Base-by-base conservation (phyloP, 73 alveolate genomes). In the Vitrella brassicaformis region DNA sequence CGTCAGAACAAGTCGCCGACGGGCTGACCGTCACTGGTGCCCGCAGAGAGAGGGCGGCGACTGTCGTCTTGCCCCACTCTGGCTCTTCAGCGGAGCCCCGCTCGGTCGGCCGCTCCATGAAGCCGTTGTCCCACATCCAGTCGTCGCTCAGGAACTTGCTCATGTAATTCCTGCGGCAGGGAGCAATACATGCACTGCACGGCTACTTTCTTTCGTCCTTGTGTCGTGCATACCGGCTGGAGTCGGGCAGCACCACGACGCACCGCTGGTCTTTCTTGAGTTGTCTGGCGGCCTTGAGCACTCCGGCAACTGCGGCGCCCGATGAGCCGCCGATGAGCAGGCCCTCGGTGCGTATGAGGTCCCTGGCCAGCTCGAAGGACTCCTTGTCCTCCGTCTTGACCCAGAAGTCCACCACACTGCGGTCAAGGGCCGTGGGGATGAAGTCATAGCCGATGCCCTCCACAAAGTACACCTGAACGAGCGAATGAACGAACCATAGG, bases 281-380 rank as follows among this genome's bases (percentile, higher is more conserved):
- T 73, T 39, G 66, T 4, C 79, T 84, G 71, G 81, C 69, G 27
- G 96, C 96, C 56, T 4, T 39, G 22, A 39, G 56, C 4, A 14
- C 56, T 18, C 88, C 96, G 18, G 87, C 88, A 70, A 88, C 72
- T 0, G 96, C 92, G 66, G 92, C 86, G 8, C 98, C 98, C 32
- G 97, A 86, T 72, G 93, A 75, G 73, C 96, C 97, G n/a, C 98
- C 98, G 71, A 86, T 92, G 70, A 94, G 88, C 70, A 94, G 80
- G 19, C 97, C 98, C 80, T 94, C 98, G 47, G 91, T 1, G 26
- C 82, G 74, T 0, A 91, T 90, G 67, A 91, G 82, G 81, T 91
- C 85, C 31, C 97, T 89, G 56, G 96, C 93, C 82, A 71, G 85
- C 80, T 85, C 87, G 87, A 90, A 94, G 70, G 97, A 86, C 72